A percentile compares a stretch with the other conserved stretches of the same genome.
phyloP scores from a whole-genome alignment of 768 basidiomycete species.

The Exidia glandulosa region DNA sequence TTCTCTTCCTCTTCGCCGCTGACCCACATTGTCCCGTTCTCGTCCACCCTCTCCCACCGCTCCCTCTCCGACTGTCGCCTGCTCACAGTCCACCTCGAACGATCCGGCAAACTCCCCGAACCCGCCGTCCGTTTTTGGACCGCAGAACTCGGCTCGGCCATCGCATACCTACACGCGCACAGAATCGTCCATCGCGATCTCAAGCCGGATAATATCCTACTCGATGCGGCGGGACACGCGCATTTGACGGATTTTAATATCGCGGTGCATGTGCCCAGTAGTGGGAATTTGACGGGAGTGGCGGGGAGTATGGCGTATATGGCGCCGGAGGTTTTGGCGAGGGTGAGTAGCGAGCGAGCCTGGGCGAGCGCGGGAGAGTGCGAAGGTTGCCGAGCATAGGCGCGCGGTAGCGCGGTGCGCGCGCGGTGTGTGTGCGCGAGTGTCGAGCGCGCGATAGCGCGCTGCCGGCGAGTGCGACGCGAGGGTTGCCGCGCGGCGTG shows the following conservation, averaged over 20 bases:
- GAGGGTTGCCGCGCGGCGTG: too few relatives aligned
- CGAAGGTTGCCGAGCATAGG: too few relatives aligned
- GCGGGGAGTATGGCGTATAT: conserved; percentile 84
- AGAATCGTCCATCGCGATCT: conserved; percentile 78
- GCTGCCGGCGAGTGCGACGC: too few relatives aligned
- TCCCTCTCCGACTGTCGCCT: conserved; percentile 1
- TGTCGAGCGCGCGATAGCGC: too few relatives aligned
- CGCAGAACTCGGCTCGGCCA: conserved; percentile 78
- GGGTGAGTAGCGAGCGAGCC: too few relatives aligned
- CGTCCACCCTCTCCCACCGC: too few relatives aligned
- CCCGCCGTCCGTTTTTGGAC: conserved; percentile 79
- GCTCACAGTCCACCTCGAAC: conserved; percentile 71
- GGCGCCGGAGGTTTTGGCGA: conserved; percentile 68
- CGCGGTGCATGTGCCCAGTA: conserved; percentile 63
- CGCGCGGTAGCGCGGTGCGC: too few relatives aligned
- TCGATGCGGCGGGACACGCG: conserved; percentile 86
- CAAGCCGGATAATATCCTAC: conserved; percentile 22
- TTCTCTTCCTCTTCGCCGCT: too few relatives aligned
- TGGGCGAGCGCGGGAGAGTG: too few relatives aligned
- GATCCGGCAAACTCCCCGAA: conserved; percentile 64
- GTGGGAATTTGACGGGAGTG: conserved; percentile 53
- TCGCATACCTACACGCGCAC: conserved; percentile 85
- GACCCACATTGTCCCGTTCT: too few relatives aligned
- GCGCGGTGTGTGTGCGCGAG: too few relatives aligned
- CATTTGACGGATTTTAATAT: conserved; percentile 99